Percentiles rank a stretch among this genome's conserved stretches.
Evolutionary conservation across 2,329 filamentous ascomycete genomes (phyloP).

Genomic region (Epichloe sylvatica): DNA sequence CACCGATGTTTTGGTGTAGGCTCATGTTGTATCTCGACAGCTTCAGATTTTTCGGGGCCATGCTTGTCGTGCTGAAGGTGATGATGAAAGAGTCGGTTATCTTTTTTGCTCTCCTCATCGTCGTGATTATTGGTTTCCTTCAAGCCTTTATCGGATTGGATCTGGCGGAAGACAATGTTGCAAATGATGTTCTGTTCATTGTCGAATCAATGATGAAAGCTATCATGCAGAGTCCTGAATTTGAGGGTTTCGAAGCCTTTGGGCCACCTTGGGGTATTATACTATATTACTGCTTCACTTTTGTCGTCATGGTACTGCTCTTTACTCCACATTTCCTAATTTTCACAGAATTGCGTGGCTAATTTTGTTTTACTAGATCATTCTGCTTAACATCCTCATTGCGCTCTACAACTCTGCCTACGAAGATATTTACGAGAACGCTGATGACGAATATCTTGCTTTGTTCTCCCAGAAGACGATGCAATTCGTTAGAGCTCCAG

Average conservation of each 20-base stretch:
- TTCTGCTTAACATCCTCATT: constrained; percentile 91
- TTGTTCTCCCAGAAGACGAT: constrained; percentile 90
- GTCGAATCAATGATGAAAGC: constrained; percentile 75
- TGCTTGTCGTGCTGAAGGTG: constrained; percentile 91
- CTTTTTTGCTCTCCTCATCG: constrained; percentile 80
- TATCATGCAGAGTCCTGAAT: constrained; percentile 84
- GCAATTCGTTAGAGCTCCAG: constrained; percentile 89
- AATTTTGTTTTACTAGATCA: constrained; percentile 26
- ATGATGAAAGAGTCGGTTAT: constrained; percentile 93
- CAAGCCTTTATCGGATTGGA: constrained; percentile 92
- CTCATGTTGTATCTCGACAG: constrained; percentile 86
- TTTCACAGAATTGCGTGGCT: neutral
- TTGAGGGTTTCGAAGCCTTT: constrained; percentile 76
- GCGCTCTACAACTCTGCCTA: constrained; percentile 95
- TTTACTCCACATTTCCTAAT: neutral
- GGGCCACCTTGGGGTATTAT: constrained; percentile 86
- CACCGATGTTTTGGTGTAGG: constrained; percentile 94
- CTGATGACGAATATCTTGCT: constrained; percentile 88
- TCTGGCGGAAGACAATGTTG: constrained; percentile 57
- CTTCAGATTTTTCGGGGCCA: constrained; percentile 95
- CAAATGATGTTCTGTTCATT: constrained; percentile 59
- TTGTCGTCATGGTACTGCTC: constrained; percentile 74
- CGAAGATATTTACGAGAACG: constrained; percentile 85
- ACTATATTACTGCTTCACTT: constrained; percentile 95
- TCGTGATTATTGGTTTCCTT: constrained; percentile 76